These are phyloP conservation scores for Veloboletus limbatus DNA, from an alignment of 1,284 basidiomycete genomes.

Conservation along the genomic window DNA sequence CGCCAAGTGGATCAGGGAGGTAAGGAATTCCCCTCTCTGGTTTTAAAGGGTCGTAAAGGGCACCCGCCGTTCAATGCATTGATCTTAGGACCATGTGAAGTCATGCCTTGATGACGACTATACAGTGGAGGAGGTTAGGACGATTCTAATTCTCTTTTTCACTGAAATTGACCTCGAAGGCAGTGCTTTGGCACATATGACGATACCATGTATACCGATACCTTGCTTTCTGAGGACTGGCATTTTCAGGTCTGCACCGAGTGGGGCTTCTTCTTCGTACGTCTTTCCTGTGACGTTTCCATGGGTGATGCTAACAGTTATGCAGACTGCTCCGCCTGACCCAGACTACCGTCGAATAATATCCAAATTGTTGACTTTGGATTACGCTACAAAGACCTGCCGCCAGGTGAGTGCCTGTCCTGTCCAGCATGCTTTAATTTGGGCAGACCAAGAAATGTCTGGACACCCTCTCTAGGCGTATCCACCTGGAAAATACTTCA, in stretches of 20 bases:
- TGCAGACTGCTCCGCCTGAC: conserved; percentile 67
- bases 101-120: conserved; percentile 47
- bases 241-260: conserved; percentile 92
- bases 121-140: conserved; percentile 59
- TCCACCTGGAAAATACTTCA: conserved; percentile 73
- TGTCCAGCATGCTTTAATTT: background rate
- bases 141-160: background rate
- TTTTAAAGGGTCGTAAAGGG: background rate
- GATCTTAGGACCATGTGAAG: conserved; percentile 56
- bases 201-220: conserved; percentile 61
- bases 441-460: background rate
- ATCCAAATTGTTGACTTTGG: conserved; percentile 70
- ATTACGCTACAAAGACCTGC: conserved; percentile 81
- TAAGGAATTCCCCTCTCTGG: conserved; percentile 27
- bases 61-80: background rate
- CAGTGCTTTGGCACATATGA: conserved; percentile 87
- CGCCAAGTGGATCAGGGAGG: conserved; percentile 71
- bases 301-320: background rate
- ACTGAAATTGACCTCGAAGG: background rate
- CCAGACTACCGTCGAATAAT: conserved; percentile 65
- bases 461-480: conserved; percentile 54
- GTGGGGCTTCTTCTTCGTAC: conserved; percentile 88
- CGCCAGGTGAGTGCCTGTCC: conserved; percentile 45
- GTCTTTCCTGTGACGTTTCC: conserved; percentile 19
- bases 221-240: conserved; percentile 70